These are phyloP conservation scores for Diaporthe destruens DNA, from an alignment of 2,329 filamentous ascomycete species.

Conservation along the genomic window DNA sequence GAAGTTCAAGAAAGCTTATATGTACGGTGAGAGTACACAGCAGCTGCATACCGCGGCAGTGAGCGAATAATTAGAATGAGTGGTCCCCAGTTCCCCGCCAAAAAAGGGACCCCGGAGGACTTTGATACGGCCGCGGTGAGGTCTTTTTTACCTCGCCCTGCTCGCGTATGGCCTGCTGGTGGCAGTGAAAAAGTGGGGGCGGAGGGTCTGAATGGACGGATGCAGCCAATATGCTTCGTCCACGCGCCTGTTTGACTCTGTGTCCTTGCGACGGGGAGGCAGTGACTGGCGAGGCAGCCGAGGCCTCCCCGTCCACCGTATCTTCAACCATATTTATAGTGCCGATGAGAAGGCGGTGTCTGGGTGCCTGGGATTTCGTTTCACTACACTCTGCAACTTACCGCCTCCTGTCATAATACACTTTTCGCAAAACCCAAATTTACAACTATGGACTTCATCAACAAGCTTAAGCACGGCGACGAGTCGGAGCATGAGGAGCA, in stretches of 20 bases:
- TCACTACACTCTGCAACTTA: not conserved
- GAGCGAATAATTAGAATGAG: constrained; percentile 10
- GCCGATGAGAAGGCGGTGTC: not conserved
- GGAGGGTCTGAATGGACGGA: constrained; percentile 15
- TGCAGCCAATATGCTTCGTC: constrained; percentile 31
- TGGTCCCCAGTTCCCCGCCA: constrained; percentile 22
- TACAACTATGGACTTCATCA: constrained; percentile 32
- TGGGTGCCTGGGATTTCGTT: not conserved
- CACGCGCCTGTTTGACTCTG: constrained; percentile 27
- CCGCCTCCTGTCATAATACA: not conserved
- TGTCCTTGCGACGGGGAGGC: constrained; percentile 5
- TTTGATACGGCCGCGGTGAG: constrained; percentile 20
- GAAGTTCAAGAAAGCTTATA: not conserved
- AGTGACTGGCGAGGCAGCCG: constrained; percentile 34
- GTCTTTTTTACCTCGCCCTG: constrained; percentile 4
- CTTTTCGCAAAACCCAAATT: not conserved
- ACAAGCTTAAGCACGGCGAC: constrained; percentile 37
- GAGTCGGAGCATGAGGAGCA: not conserved
- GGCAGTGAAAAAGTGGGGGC: constrained; percentile 36
- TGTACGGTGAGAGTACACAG: not conserved
- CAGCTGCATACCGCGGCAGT: constrained; percentile 21
- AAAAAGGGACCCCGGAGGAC: not conserved
- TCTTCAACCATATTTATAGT: constrained; percentile 14
- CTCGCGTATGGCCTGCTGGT: constrained; percentile 24
- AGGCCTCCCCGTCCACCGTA: constrained; percentile 29